Evolutionary conservation across 352 stramenopile species (phyloP), one percentile per base, ranked within the genome.

Genomic region (Pythium chondricola): DNA sequence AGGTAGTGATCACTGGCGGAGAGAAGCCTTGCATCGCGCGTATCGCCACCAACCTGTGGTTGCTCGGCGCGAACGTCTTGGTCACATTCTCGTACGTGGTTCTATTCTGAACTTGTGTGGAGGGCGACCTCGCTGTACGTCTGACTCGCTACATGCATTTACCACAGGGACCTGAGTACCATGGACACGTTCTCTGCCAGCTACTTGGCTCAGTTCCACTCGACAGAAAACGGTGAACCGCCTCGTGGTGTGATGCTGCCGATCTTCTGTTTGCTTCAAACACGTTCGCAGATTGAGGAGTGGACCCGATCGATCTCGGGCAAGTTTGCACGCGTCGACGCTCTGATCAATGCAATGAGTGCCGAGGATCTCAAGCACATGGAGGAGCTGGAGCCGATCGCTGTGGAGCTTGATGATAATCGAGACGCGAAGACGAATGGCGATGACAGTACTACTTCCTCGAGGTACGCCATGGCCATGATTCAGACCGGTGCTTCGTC

Each of bases 291-390:
- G 43, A 76, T 85, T 17, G 68, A 69, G 8, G 70, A 80, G 33
- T 88, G 74, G 74, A 81, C 67, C 40, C 50, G 54, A 13, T 74
- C 71, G 0, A 74, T 86, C 43, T 65, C 64, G 2, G 49, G 57
- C 13, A 83, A 85, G 40, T 86, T 81, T 52, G 61, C 68, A 30
- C 70, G 70, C 4, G 72, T 86, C n/a, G 65, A 88, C 58, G 81
- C 63, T 31, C 51, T 88, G 21, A 72, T 88, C 45, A 88, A 85
- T 56, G 85, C 74, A 51, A 63, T 67, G 24, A n/a, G n/a, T n/a
- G n/a, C n/a, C n/a, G n/a, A n/a, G n/a, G 52, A 69, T 8, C 60
- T 59, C 9, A 40, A 65, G 6, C 38, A 67, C 3, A 46, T 65
- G 13, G 37, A 40, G 26, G 9, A 35, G 11, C 33, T 17, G n/a